Evolutionary conservation across 2,329 filamentous ascomycete genomes (phyloP).

Genomic region (Colletotrichum caudatum): DNA sequence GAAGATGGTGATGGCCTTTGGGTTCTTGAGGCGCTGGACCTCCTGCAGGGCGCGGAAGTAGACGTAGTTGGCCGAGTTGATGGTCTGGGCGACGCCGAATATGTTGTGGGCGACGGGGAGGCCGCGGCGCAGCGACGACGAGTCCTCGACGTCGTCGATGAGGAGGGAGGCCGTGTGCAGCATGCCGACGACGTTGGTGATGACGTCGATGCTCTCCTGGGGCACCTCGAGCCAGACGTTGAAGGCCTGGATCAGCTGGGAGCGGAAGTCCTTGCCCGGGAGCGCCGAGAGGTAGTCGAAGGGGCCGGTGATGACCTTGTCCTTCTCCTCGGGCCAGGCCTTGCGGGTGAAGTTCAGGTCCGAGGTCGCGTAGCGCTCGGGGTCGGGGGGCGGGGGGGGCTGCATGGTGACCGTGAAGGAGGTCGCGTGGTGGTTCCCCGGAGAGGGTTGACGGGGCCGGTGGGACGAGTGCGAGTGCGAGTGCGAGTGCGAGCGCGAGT

Average conservation of each 20-base stretch:
- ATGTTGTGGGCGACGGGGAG: slow-evolving; percentile 86
- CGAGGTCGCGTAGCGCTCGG: slow-evolving; percentile 65
- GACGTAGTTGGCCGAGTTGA: slow-evolving; percentile 91
- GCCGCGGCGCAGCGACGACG: slow-evolving; percentile 79
- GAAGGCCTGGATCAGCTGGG: slow-evolving; percentile 83
- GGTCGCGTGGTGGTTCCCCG: slow-evolving; percentile 44
- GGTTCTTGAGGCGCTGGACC: slow-evolving; percentile 77
- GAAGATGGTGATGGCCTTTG: slow-evolving; percentile 76
- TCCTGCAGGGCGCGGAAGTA: slow-evolving; percentile 86
- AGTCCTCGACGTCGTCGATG: slow-evolving; percentile 90
- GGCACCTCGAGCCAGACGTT: slow-evolving; percentile 85
- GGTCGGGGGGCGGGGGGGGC: slow-evolving; percentile 59
- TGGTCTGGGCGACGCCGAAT: slow-evolving; percentile 88
- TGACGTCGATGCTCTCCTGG: slow-evolving; percentile 74
- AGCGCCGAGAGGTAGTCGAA: slow-evolving; percentile 84
- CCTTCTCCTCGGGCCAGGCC: slow-evolving; percentile 79
- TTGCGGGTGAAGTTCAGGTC: slow-evolving; percentile 66
- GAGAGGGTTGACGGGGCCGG: slow-evolving; percentile 32
- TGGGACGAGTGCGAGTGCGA: slow-evolving; percentile 34
- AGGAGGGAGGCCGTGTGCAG: slow-evolving; percentile 86
- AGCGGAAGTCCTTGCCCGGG: slow-evolving; percentile 87
- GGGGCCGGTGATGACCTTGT: slow-evolving; percentile 80
- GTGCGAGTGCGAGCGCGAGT: slow-evolving; percentile 30
- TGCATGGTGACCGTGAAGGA: slow-evolving; percentile 54
- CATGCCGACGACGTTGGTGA: slow-evolving; percentile 85